Evolutionary conservation across 306 rosid genomes (phyloP).

Genomic region (Trifolium fragiferum): DNA sequence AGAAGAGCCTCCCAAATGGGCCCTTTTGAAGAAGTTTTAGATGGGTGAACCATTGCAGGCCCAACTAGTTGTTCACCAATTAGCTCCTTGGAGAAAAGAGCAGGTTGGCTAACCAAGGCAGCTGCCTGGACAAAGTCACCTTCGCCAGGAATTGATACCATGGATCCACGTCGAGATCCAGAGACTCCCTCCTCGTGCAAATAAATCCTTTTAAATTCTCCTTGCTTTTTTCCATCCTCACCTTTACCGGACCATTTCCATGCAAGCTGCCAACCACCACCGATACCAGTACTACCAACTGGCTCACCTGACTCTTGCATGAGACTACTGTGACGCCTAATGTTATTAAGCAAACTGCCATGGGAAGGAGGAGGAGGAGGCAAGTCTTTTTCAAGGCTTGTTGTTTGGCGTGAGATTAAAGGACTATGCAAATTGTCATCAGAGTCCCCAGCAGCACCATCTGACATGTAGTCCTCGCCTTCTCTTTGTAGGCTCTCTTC

Average conservation of each 20-base stretch:
- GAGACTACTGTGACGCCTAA: slow-evolving; percentile 81
- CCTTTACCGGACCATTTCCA: slow-evolving; percentile 93
- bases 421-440: slow-evolving; percentile 90
- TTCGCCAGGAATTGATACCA: slow-evolving; percentile 78
- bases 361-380: slow-evolving; percentile 76
- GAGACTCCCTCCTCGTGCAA: slow-evolving; percentile 76
- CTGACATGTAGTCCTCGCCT: slow-evolving; percentile 71
- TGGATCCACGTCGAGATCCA: slow-evolving; percentile 76
- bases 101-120: slow-evolving; percentile 92
- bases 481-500: slow-evolving; percentile 82
- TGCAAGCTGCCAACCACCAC: slow-evolving; percentile 97
- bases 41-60: slow-evolving; percentile 89
- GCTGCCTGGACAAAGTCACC: slow-evolving; percentile 87
- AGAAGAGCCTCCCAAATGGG: slow-evolving; percentile 77
- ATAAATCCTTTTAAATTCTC: slow-evolving; percentile 83
- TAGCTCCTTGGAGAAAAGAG: slow-evolving; percentile 74
- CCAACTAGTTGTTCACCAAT: slow-evolving; percentile 65
- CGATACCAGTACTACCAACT: slow-evolving; percentile 78
- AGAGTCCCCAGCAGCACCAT: slow-evolving; percentile 67
- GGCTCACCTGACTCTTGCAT: slow-evolving; percentile 78
- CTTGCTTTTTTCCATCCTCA: slow-evolving; percentile 67
- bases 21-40: slow-evolving; percentile 64
- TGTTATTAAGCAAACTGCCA: slow-evolving; percentile 72
- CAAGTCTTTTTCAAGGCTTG: slow-evolving; percentile 80
- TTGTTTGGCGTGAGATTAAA: slow-evolving; percentile 83